Percentiles rank a stretch among this genome's conserved stretches.
Conservation (phyloP, 441 rosid species). For the Aleurites moluccanus region DNA sequence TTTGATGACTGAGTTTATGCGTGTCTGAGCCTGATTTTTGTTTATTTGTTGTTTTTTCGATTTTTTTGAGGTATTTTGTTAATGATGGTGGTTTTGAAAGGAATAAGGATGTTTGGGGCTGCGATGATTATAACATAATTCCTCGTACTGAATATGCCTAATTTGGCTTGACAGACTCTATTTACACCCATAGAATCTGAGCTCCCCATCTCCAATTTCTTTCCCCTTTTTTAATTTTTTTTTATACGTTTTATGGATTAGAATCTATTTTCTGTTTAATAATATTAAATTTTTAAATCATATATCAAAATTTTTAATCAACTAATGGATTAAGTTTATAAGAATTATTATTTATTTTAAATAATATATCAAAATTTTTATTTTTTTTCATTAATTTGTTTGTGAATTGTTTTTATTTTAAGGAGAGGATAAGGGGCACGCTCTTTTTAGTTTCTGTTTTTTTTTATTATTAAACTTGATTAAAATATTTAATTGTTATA, state of each 20-base stretch:
- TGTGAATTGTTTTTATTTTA: too few relatives aligned
- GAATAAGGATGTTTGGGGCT: slow-evolving; percentile 5
- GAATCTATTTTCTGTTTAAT: too few relatives aligned
- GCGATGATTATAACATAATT: slow-evolving; percentile 43
- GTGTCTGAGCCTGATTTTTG: slow-evolving; percentile 48
- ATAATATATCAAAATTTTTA: too few relatives aligned
- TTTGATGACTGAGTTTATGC: slow-evolving; percentile 54
- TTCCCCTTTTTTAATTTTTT: background rate
- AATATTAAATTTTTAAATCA: too few relatives aligned
- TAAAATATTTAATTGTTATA: too few relatives aligned
- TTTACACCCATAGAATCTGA: slow-evolving; percentile 52
- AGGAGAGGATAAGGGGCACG: too few relatives aligned
- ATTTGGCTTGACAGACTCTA: slow-evolving; percentile 37
- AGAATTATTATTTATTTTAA: too few relatives aligned
- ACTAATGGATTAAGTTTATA: too few relatives aligned
- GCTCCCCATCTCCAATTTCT: slow-evolving; percentile 21
- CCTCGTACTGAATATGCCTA: slow-evolving; percentile 39
- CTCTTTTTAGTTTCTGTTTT: too few relatives aligned
- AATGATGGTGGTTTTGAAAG: background rate
- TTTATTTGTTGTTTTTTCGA: background rate
- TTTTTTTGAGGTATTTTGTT: background rate
- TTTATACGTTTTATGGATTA: background rate
- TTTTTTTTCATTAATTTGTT: too few relatives aligned
- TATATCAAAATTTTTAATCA: too few relatives aligned
- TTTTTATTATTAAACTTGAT: too few relatives aligned